Conservation (phyloP, 208 protist genomes). For the Acanthamoeba triangularis region DNA sequence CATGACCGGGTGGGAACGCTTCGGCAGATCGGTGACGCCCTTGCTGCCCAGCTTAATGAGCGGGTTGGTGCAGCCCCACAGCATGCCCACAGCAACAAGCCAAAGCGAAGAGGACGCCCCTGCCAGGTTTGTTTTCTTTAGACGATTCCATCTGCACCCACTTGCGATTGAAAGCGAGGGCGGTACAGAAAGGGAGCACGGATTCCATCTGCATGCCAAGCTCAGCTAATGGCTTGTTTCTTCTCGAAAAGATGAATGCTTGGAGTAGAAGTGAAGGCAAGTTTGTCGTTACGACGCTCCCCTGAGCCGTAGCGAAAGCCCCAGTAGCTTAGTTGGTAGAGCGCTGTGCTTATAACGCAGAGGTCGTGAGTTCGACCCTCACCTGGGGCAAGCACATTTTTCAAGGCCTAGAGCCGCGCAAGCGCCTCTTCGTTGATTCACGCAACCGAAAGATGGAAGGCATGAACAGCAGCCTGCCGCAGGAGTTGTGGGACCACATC, state of each 20-base stretch:
- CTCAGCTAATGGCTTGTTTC: not conserved
- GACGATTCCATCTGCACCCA: too few species aligned
- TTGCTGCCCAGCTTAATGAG: slow-evolving; percentile 69
- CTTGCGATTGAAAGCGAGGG: not conserved
- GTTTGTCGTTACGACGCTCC: too few species aligned
- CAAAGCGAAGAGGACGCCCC: slow-evolving; percentile 34
- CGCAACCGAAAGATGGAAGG: too few species aligned
- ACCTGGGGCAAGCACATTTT: slow-evolving; percentile 69
- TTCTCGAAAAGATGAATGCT: not conserved
- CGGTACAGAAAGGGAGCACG: not conserved
- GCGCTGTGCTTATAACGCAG: slow-evolving; percentile 79
- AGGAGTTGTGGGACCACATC: too few species aligned
- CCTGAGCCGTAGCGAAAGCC: not conserved
- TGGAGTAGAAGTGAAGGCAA: too few species aligned
- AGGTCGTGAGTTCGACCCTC: slow-evolving; percentile 78
- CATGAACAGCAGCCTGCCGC: too few species aligned
- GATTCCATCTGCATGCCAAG: not conserved
- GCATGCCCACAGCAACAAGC: slow-evolving; percentile 42
- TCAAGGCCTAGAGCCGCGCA: not conserved
- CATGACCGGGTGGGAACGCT: slow-evolving; percentile 12
- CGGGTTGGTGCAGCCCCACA: slow-evolving; percentile 76
- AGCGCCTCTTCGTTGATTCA: too few species aligned
- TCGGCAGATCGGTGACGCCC: slow-evolving; percentile 16
- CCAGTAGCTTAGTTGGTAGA: slow-evolving; percentile 79
- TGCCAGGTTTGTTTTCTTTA: too few species aligned